Percentiles rank a stretch among this genome's conserved stretches.
Conservation (phyloP, 352 stramenopile species). For the Phytopythium sindhum region DNA sequence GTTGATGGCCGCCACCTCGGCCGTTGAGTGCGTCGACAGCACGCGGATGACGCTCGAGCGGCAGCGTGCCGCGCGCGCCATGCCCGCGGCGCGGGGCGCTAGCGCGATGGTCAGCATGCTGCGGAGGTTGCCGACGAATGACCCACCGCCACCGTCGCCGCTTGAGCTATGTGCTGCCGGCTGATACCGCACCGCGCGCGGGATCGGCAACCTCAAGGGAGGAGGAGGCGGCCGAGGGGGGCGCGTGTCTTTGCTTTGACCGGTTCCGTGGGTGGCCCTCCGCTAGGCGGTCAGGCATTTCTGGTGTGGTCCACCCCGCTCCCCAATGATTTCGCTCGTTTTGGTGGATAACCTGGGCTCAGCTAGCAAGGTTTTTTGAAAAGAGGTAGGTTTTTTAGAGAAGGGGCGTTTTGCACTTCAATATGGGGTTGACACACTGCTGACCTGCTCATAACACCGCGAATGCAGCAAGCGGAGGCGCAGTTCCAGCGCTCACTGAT, state of each 20-base stretch:
- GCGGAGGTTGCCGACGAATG: conserved; percentile 12
- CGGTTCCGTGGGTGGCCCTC: conserved; percentile 2
- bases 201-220: too few relatives aligned
- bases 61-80: conserved; percentile 13
- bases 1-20: conserved; percentile 33
- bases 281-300: neutral
- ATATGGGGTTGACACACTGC: too few relatives aligned
- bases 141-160: conserved; percentile 27
- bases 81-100: conserved; percentile 7
- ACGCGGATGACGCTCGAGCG: conserved; percentile 38
- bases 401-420: too few relatives aligned
- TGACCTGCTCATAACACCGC: too few relatives aligned
- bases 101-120: conserved; percentile 23
- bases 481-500: too few relatives aligned
- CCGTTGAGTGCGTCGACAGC: conserved; percentile 55
- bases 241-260: conserved; percentile 10
- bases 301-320: conserved; percentile 3
- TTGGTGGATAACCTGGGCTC: conserved; percentile 6
- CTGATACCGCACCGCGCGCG: neutral
- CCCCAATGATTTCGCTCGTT: neutral
- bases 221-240: neutral
- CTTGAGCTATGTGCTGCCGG: conserved; percentile 18
- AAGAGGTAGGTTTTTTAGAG: neutral
- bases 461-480: too few relatives aligned
- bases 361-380: neutral